phyloP scores from a whole-genome alignment of 1,139 yeast species.

The Arxiozyma bovina region DNA sequence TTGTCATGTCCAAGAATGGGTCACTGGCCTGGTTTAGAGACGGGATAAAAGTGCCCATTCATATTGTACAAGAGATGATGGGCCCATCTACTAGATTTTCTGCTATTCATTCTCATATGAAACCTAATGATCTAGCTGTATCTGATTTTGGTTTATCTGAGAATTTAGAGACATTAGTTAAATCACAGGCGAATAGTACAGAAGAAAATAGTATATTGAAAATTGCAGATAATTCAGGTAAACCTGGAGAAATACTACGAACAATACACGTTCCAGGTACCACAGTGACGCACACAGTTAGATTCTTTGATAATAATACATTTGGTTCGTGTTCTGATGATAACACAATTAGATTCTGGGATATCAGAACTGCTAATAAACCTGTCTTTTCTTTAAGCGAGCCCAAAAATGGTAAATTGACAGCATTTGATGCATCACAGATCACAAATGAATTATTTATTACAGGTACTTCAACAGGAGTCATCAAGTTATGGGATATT shows the following conservation, averaged over 20 bases:
- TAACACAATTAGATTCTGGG: conserved; percentile 28
- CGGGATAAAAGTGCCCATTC: conserved; percentile 26
- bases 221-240: conserved; percentile 26
- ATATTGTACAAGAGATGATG: conserved; percentile 27
- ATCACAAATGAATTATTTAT: conserved; percentile 23
- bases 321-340: conserved; percentile 30
- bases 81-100: conserved; percentile 27
- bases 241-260: conserved; percentile 25
- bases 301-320: conserved; percentile 26
- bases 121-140: conserved; percentile 17
- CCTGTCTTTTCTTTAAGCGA: conserved; percentile 16
- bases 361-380: conserved; percentile 23
- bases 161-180: conserved; percentile 24
- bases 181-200: conserved; percentile 24
- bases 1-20: conserved; percentile 28
- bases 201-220: conserved; percentile 26
- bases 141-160: conserved; percentile 28
- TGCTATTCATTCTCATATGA: conserved; percentile 23
- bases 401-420: conserved; percentile 8
- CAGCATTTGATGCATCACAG: conserved; percentile 23
- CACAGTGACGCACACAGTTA: conserved; percentile 24
- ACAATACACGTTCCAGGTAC: conserved; percentile 25
- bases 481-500: conserved; percentile 29
- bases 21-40: conserved; percentile 30
- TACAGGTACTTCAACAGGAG: conserved; percentile 28